phyloP scores from a whole-genome alignment of 2,329 filamentous ascomycete species.

The Apiospora hydei region DNA sequence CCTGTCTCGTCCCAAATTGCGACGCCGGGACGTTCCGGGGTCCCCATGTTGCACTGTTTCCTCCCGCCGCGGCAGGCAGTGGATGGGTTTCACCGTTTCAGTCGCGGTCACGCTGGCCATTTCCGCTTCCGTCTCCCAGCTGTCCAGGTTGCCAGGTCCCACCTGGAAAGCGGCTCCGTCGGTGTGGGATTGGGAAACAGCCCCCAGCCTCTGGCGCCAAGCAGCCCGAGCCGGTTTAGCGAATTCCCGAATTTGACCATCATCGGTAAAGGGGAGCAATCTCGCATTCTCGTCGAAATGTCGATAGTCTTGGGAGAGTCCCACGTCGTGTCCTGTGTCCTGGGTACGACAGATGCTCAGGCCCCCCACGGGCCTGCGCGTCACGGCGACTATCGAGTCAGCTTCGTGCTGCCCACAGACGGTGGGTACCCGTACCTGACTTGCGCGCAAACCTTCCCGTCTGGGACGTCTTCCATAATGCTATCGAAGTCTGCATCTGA shows the following conservation, averaged over 20 bases:
- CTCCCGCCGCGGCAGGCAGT: constrained; percentile 12
- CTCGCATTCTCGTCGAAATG: neutral
- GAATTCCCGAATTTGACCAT: constrained; percentile 12
- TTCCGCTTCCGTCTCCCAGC: constrained; percentile 14
- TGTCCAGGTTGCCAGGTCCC: constrained; percentile 7
- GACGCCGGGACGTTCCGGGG: constrained; percentile 10
- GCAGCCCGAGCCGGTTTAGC: neutral
- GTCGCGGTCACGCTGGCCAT: constrained; percentile 18
- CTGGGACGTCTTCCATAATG: neutral
- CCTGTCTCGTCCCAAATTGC: neutral
- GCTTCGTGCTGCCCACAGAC: neutral
- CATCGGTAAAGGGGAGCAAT: neutral
- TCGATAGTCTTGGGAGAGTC: neutral
- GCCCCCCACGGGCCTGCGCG: constrained; percentile 1
- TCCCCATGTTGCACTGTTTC: constrained; percentile 13
- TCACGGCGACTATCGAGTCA: constrained; percentile 10
- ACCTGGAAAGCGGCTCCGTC: constrained; percentile 5
- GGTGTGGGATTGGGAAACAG: constrained; percentile 12
- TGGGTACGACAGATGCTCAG: neutral
- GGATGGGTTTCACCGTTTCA: constrained; percentile 6
- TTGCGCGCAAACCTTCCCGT: neutral
- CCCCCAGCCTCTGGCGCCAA: neutral
- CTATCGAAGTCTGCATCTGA: neutral
- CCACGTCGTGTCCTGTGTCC: neutral
- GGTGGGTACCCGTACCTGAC: neutral